These are phyloP conservation scores for Juglanconis oblonga DNA, from an alignment of 2,329 filamentous ascomycete genomes.

Conservation along the genomic window DNA sequence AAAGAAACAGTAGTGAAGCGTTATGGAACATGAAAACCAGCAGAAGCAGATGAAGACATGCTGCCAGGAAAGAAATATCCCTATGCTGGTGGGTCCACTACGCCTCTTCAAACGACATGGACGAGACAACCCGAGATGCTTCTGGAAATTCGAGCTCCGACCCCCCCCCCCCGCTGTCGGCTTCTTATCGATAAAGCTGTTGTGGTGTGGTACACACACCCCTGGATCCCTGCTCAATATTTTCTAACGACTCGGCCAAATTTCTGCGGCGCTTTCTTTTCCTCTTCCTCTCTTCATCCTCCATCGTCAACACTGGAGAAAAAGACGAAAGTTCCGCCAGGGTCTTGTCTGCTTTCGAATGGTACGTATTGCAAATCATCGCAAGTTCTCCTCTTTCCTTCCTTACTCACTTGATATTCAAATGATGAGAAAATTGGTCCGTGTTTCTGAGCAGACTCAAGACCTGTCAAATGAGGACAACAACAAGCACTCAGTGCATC, in stretches of 20 bases:
- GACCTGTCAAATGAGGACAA: constrained; percentile 73
- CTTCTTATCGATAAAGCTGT: constrained; percentile 13
- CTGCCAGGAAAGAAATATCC: background rate
- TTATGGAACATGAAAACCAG: background rate
- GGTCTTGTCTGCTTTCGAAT: no score
- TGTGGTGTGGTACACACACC: background rate
- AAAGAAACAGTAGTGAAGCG: background rate
- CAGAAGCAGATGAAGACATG: background rate
- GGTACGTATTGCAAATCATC: background rate
- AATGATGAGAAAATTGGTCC: constrained; percentile 84
- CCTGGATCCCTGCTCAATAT: background rate
- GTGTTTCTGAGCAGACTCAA: constrained; percentile 85
- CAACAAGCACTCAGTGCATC: constrained; percentile 63
- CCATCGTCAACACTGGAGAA: background rate
- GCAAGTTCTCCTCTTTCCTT: constrained; percentile 1
- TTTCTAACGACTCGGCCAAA: constrained; percentile 4
- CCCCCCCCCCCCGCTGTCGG: background rate
- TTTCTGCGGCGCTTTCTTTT: constrained; percentile 2
- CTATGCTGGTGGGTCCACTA: background rate
- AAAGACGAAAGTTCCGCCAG: no score
- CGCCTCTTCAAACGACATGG: background rate
- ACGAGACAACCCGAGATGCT: constrained; percentile 15
- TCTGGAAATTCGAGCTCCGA: constrained; percentile 1
- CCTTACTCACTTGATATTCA: constrained; percentile 15
- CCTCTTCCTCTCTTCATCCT: background rate